These are phyloP conservation scores for Rhodomyrtus psidioides DNA, from an alignment of 441 rosid species.

Conservation along the genomic window DNA sequence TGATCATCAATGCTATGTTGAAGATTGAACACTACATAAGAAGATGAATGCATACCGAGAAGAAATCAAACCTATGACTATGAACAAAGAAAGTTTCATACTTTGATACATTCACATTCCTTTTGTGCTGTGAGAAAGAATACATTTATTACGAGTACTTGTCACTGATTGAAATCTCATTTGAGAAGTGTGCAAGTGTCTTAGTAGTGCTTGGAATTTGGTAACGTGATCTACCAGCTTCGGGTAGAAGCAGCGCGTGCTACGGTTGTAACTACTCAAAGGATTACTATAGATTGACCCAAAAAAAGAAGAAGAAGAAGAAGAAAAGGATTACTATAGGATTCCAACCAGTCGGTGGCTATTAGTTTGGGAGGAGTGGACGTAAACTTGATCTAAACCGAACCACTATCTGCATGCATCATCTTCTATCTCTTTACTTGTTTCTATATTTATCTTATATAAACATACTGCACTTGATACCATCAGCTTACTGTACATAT, in stretches of 20 bases:
- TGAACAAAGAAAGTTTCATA: not conserved
- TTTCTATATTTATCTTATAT: not conserved
- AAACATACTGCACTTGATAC: not conserved
- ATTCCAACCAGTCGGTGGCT: not conserved
- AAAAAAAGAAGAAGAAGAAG: no score
- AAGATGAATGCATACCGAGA: not conserved
- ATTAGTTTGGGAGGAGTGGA: not conserved
- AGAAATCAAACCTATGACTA: not conserved
- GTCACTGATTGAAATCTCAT: not conserved
- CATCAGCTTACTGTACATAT: not conserved
- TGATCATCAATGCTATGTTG: not conserved
- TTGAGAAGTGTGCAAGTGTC: not conserved
- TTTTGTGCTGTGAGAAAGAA: not conserved
- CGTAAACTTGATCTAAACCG: not conserved
- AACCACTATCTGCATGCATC: not conserved
- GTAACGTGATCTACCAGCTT: not conserved
- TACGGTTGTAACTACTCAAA: not conserved
- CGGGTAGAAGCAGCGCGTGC: not conserved
- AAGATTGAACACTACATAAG: not conserved
- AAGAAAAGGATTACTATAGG: not conserved
- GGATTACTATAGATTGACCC: no score
- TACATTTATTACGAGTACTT: not conserved
- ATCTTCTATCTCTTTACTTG: not conserved
- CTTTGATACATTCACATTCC: no score
- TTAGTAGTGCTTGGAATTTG: not conserved